phyloP scores from a whole-genome alignment of 2,329 filamentous ascomycete genomes.

The Sporothrix globosa region DNA sequence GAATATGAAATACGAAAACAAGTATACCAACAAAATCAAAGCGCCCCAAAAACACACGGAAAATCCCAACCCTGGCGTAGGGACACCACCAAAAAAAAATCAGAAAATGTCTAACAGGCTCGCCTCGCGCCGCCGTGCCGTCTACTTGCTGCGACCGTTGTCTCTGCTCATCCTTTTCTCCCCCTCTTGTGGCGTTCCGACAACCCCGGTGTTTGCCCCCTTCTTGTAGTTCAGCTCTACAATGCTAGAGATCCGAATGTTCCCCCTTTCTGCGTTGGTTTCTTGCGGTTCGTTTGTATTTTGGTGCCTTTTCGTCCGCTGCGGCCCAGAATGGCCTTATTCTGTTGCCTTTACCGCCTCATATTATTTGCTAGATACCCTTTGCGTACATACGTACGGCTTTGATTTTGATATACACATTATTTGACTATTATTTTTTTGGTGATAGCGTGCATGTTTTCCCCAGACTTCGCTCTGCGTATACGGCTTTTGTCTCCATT shows the following conservation, averaged over 20 bases:
- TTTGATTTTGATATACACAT: not conserved
- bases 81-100: slow-evolving; percentile 6
- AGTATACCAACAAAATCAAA: not conserved
- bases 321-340: slow-evolving; percentile 3
- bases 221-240: not conserved
- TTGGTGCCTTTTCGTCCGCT: not conserved
- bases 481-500: too few species aligned
- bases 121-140: not conserved
- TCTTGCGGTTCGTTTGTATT: not conserved
- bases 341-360: slow-evolving; percentile 8
- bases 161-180: not conserved
- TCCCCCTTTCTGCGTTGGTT: not conserved
- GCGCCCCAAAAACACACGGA: not conserved
- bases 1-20: not conserved
- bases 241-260: not conserved
- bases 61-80: not conserved
- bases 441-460: not conserved
- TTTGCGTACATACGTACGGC: slow-evolving; percentile 11
- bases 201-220: too few species aligned
- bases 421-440: not conserved
- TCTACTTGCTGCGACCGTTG: not conserved
- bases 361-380: slow-evolving; percentile 28
- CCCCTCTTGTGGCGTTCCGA: not conserved
- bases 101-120: not conserved
- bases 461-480: too few species aligned